Conservation (phyloP, 1,284 basidiomycete species). For the Psilocybe mexicana region DNA sequence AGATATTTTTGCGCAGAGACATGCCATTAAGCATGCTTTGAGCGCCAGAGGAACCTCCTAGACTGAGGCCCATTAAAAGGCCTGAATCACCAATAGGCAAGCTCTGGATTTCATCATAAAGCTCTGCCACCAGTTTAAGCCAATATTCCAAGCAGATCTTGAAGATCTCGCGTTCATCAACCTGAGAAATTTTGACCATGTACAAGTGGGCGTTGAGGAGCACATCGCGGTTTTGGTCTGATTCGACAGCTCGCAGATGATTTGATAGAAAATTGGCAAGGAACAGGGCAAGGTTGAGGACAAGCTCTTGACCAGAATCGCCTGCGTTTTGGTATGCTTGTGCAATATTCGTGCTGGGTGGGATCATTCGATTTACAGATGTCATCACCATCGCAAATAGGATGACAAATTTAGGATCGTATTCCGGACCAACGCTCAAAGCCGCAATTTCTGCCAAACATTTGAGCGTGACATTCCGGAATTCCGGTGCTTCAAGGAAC, state of each 20-base stretch:
- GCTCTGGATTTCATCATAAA: slow-evolving; percentile 97
- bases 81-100: slow-evolving; percentile 93
- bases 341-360: slow-evolving; percentile 95
- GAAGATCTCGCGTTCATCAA: slow-evolving; percentile 98
- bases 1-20: slow-evolving; percentile 90
- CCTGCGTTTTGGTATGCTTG: slow-evolving; percentile 90
- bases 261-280: slow-evolving; percentile 94
- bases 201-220: slow-evolving; percentile 97
- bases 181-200: slow-evolving; percentile 98
- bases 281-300: slow-evolving; percentile 96
- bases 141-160: slow-evolving; percentile 99
- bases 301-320: slow-evolving; percentile 95
- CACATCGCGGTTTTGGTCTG: slow-evolving; percentile 89
- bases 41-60: slow-evolving; percentile 67
- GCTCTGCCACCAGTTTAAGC: slow-evolving; percentile 95
- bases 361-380: slow-evolving; percentile 93
- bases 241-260: slow-evolving; percentile 93
- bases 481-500: slow-evolving; percentile 97
- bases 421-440: slow-evolving; percentile 95
- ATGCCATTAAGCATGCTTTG: slow-evolving; percentile 73
- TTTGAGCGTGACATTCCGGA: slow-evolving; percentile 97
- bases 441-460: slow-evolving; percentile 97
- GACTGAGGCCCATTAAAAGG: slow-evolving; percentile 89
- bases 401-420: slow-evolving; percentile 97
- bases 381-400: slow-evolving; percentile 99